phyloP scores from a whole-genome alignment of 2,329 filamentous ascomycete species.

The Aspergillus ochraceus region DNA sequence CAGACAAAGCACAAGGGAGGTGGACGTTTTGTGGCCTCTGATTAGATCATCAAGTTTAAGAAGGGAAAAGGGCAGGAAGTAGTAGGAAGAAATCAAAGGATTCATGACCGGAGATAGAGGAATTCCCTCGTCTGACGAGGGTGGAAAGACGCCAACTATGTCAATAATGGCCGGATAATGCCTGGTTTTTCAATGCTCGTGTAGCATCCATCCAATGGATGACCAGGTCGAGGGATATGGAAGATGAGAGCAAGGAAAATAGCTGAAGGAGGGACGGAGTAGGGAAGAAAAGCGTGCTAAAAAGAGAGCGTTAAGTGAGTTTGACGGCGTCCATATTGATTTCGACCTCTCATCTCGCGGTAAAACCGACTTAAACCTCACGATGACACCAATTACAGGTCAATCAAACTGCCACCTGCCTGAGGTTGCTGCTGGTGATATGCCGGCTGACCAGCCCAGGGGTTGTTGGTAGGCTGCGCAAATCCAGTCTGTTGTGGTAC shows the following conservation, averaged over 20 bases:
- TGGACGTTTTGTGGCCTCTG: neutral
- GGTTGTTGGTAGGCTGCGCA: conserved; percentile 51
- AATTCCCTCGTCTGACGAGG: neutral
- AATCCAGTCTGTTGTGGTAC: conserved; percentile 49
- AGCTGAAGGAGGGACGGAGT: neutral
- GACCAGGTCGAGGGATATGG: neutral
- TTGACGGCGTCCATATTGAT: neutral
- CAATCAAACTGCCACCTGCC: conserved; percentile 61
- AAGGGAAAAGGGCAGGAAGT: neutral
- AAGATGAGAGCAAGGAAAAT: neutral
- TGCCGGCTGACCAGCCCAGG: conserved; percentile 54
- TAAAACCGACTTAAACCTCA: neutral
- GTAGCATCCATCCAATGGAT: neutral
- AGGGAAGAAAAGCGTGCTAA: neutral
- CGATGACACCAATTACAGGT: conserved; percentile 45
- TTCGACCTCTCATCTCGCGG: neutral
- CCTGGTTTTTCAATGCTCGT: neutral
- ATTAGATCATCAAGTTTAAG: neutral
- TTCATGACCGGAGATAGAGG: neutral
- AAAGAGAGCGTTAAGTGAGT: neutral
- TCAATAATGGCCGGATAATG: neutral
- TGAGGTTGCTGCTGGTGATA: conserved; percentile 46
- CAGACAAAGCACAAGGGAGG: neutral
- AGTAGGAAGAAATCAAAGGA: neutral
- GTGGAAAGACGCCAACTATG: neutral